These are phyloP conservation scores for Solanum bulbocastanum DNA, from an alignment of 257 asterid genomes.

Conservation along the genomic window DNA sequence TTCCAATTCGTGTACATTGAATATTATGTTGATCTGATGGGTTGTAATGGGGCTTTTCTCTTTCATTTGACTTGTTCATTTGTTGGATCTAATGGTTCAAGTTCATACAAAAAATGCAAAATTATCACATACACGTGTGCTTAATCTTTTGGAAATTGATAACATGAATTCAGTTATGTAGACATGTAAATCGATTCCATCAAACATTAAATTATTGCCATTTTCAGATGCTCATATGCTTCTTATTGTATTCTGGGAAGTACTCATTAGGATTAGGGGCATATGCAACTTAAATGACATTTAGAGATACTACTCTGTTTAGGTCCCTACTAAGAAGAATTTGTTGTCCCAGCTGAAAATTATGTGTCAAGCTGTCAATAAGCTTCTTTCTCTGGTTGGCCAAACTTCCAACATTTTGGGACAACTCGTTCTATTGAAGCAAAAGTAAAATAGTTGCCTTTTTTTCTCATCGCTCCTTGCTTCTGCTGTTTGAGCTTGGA, in stretches of 20 bases:
- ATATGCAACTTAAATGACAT: not conserved
- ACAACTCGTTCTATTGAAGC: slow-evolving; percentile 4
- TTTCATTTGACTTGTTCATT: not conserved
- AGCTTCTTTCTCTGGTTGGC: not conserved
- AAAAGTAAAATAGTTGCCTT: not conserved
- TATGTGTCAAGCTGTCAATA: not conserved
- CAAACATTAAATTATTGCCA: not conserved
- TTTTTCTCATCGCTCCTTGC: not conserved
- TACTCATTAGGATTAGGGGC: not conserved
- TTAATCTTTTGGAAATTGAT: not conserved
- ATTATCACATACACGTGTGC: not conserved
- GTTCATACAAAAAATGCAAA: not conserved
- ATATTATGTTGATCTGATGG: not conserved
- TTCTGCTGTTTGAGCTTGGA: not conserved
- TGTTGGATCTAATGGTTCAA: not conserved
- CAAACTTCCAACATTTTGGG: not conserved
- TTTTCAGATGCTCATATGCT: not conserved
- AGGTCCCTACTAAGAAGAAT: not conserved
- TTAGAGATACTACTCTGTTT: not conserved
- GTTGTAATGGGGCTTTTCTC: not conserved
- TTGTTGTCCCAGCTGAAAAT: not conserved
- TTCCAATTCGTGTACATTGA: not conserved
- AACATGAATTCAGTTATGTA: not conserved
- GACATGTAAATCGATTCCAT: not conserved
- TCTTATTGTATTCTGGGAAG: not conserved